A percentile compares a stretch with the other conserved stretches of the same genome.
These are phyloP conservation scores for Populus hybrid DNA, from an alignment of 441 rosid genomes.

Conservation along the genomic window DNA sequence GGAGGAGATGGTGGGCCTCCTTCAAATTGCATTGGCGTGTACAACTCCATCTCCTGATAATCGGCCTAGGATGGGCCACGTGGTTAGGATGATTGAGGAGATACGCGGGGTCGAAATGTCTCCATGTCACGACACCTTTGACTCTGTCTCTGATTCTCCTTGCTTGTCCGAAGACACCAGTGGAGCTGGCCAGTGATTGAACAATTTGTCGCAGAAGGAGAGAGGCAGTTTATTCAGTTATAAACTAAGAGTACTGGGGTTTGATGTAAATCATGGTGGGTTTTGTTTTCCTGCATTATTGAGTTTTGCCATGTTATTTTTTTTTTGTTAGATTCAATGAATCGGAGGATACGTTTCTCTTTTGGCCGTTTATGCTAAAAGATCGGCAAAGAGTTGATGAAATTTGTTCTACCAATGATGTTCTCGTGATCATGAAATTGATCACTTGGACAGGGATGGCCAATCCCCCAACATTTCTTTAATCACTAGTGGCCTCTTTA, in stretches of 20 bases:
- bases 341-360: background rate
- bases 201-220: background rate
- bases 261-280: constrained; percentile 10
- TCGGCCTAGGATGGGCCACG: constrained; percentile 68
- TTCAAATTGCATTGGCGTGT: constrained; percentile 84
- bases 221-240: background rate
- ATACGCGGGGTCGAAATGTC: constrained; percentile 67
- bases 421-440: background rate
- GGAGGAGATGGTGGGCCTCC: constrained; percentile 78
- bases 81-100: constrained; percentile 60
- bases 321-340: background rate
- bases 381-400: background rate
- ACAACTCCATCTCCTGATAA: constrained; percentile 68
- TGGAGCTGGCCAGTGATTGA: constrained; percentile 55
- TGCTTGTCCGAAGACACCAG: constrained; percentile 70
- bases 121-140: constrained; percentile 52
- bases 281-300: background rate
- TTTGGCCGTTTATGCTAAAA: background rate
- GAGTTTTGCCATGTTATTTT: background rate
- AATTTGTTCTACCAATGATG: background rate
- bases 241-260: background rate
- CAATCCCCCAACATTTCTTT: background rate
- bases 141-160: constrained; percentile 76
- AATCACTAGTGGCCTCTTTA: background rate
- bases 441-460: background rate